These are phyloP conservation scores for Rhizodiscina lignyota DNA, from an alignment of 495 filamentous ascomycete genomes.

Conservation along the genomic window DNA sequence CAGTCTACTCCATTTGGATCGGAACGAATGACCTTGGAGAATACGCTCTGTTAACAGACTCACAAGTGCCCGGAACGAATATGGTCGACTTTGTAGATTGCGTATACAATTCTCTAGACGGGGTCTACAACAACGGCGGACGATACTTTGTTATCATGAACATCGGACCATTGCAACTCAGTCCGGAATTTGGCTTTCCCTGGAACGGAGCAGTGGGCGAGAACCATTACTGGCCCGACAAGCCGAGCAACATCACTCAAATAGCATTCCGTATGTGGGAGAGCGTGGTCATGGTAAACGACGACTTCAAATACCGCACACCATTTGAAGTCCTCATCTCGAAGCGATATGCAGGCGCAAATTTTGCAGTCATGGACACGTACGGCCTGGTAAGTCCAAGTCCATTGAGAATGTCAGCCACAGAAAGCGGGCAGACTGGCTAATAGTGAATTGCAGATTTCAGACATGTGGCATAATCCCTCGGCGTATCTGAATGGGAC, in stretches of 20 bases:
- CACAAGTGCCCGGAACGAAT: slow-evolving; percentile 37
- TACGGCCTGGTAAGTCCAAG: slow-evolving; percentile 39
- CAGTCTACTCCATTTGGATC: slow-evolving; percentile 61
- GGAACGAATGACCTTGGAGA: slow-evolving; percentile 62
- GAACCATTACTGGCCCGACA: neutral
- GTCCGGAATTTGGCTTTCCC: slow-evolving; percentile 39
- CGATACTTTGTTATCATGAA: slow-evolving; percentile 56
- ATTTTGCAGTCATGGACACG: slow-evolving; percentile 46
- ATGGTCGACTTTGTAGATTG: slow-evolving; percentile 48
- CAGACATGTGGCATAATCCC: slow-evolving; percentile 45
- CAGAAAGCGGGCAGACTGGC: too few species aligned
- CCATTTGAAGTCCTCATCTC: slow-evolving; percentile 35
- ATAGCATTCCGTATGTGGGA: slow-evolving; percentile 43
- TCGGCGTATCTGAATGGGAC: slow-evolving; percentile 37
- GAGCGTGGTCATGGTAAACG: slow-evolving; percentile 41
- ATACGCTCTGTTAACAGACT: slow-evolving; percentile 43
- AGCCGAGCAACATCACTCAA: slow-evolving; percentile 33
- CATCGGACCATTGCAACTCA: slow-evolving; percentile 40
- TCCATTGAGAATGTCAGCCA: too few species aligned
- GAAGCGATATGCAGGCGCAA: slow-evolving; percentile 39
- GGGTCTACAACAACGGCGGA: slow-evolving; percentile 45
- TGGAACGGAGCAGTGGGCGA: slow-evolving; percentile 28
- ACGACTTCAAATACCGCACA: slow-evolving; percentile 42
- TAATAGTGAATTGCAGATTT: too few species aligned
- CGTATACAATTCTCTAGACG: slow-evolving; percentile 39